Evolutionary conservation across 2,329 filamentous ascomycete genomes (phyloP).

Genomic region (Tolypocladium sp.): DNA sequence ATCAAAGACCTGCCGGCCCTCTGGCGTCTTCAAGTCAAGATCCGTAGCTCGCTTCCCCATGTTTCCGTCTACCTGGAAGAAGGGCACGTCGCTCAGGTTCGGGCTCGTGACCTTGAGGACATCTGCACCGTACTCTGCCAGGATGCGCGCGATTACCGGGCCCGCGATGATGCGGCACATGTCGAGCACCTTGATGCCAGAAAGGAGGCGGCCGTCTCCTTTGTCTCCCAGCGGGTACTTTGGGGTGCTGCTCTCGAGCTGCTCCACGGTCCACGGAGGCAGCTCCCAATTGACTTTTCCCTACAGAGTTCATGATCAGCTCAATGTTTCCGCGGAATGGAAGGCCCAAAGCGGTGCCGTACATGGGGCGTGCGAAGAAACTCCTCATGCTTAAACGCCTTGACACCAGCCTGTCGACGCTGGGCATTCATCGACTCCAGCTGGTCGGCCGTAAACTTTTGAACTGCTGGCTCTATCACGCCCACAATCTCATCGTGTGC

Average conservation of each 20-base stretch:
- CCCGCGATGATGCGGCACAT: slow-evolving; percentile 69
- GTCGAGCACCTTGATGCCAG: slow-evolving; percentile 64
- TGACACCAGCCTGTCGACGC: slow-evolving; percentile 50
- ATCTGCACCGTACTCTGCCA: slow-evolving; percentile 68
- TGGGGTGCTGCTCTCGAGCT: slow-evolving; percentile 40
- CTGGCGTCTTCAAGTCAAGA: slow-evolving; percentile 48
- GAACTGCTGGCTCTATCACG: slow-evolving; percentile 50
- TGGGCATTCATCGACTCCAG: slow-evolving; percentile 49
- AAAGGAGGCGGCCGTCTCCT: slow-evolving; percentile 24
- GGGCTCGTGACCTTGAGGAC: slow-evolving; percentile 65
- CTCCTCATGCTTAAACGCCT: slow-evolving; percentile 48
- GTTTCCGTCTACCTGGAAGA: slow-evolving; percentile 65
- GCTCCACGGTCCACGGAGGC: slow-evolving; percentile 40
- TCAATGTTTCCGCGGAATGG: background rate
- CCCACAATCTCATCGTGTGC: slow-evolving; percentile 50
- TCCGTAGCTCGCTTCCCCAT: slow-evolving; percentile 60
- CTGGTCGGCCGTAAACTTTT: slow-evolving; percentile 42
- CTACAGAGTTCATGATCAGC: slow-evolving; percentile 18
- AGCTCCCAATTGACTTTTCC: slow-evolving; percentile 31
- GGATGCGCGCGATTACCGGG: slow-evolving; percentile 59
- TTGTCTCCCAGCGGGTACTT: slow-evolving; percentile 27
- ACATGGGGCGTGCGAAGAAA: slow-evolving; percentile 44
- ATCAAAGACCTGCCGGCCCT: slow-evolving; percentile 48
- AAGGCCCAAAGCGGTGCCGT: slow-evolving; percentile 2
- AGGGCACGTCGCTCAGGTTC: slow-evolving; percentile 59